Conservation (phyloP, 2,329 filamentous ascomycete genomes). For the Aspergillus fischeri region DNA sequence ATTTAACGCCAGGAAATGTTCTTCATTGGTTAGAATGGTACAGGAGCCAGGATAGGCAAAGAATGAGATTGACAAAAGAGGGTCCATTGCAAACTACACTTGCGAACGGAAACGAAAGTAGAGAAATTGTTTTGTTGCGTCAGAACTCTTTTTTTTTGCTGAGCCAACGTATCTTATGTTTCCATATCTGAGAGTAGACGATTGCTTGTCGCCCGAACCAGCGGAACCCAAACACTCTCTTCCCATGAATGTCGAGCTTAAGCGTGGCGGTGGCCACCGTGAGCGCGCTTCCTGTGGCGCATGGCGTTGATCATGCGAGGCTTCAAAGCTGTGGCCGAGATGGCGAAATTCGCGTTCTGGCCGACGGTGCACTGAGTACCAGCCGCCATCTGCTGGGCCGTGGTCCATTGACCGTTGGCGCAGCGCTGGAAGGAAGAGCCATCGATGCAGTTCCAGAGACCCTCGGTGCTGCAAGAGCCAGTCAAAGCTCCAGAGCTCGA, state of each 20-base stretch:
- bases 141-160: not conserved
- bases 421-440: constrained; percentile 59
- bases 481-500: constrained; percentile 34
- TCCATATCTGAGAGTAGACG: not conserved
- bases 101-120: constrained; percentile 11
- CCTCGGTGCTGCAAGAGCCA: constrained; percentile 50
- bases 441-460: constrained; percentile 56
- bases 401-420: constrained; percentile 56
- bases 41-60: constrained; percentile 14
- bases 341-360: constrained; percentile 20
- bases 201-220: constrained; percentile 6
- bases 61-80: constrained; percentile 9
- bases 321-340: constrained; percentile 20
- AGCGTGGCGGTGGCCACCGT: constrained; percentile 19
- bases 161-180: not conserved
- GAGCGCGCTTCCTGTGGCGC: constrained; percentile 26
- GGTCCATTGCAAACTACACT: constrained; percentile 3
- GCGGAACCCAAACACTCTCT: constrained; percentile 6
- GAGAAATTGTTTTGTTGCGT: not conserved
- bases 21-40: constrained; percentile 12
- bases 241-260: constrained; percentile 4
- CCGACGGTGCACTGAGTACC: constrained; percentile 52
- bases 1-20: not conserved
- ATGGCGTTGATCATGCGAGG: constrained; percentile 24
- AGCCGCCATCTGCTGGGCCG: constrained; percentile 46